A percentile compares a stretch with the other conserved stretches of the same genome.
phyloP scores from a whole-genome alignment of 805 yeast species.

The Wickerhamiella bombiphila region DNA sequence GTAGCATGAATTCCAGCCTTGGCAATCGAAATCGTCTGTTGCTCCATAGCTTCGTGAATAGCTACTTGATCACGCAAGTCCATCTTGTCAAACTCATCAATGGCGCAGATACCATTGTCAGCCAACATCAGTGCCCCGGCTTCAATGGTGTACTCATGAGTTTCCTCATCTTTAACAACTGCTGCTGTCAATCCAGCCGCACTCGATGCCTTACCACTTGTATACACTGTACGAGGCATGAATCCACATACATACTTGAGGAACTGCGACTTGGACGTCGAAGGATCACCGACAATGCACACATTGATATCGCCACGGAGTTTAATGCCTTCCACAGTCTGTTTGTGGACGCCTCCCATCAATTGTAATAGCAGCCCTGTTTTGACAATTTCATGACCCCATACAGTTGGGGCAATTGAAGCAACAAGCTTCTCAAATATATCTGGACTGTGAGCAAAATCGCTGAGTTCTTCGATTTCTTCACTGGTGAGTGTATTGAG shows the following conservation, averaged over 20 bases:
- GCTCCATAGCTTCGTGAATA: conserved; percentile 99
- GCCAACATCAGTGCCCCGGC: conserved; percentile 99
- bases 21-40: conserved; percentile 95
- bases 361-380: conserved; percentile 82
- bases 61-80: conserved; percentile 92
- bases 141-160: conserved; percentile 92
- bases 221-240: conserved; percentile 87
- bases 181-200: conserved; percentile 94
- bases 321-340: conserved; percentile 85
- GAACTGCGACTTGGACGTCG: conserved; percentile 93
- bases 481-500: conserved; percentile 63
- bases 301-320: conserved; percentile 93
- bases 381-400: conserved; percentile 87
- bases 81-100: conserved; percentile 98
- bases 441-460: conserved; percentile 80
- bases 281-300: conserved; percentile 95
- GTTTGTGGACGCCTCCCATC: conserved; percentile 90
- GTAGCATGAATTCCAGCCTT: conserved; percentile 99
- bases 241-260: conserved; percentile 83
- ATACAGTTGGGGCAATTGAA: conserved; percentile 91
- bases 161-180: conserved; percentile 91
- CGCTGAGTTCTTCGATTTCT: conserved; percentile 71
- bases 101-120: conserved; percentile 96
- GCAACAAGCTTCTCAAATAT: conserved; percentile 71
- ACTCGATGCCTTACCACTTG: conserved; percentile 95